Evolutionary conservation across 306 rosid species (phyloP).

Genomic region (Castanospermum australe): DNA sequence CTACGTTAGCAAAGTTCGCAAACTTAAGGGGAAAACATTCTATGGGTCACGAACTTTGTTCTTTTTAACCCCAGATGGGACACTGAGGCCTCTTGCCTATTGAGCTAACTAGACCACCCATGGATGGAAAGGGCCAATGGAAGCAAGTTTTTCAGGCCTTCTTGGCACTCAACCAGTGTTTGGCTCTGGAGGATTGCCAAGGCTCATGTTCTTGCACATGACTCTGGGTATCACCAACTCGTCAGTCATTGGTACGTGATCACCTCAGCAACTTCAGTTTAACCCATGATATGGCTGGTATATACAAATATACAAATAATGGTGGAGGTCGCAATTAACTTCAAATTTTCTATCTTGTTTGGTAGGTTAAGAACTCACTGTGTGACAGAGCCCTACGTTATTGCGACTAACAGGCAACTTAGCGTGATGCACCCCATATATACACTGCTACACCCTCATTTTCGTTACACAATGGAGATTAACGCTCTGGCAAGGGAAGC

Average conservation of each 20-base stretch:
- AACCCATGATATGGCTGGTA: neutral
- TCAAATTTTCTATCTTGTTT: neutral
- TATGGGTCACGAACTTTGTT: conserved; percentile 87
- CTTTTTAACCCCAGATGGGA: conserved; percentile 55
- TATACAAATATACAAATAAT: neutral
- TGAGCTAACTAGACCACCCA: conserved; percentile 74
- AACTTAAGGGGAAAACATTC: conserved; percentile 53
- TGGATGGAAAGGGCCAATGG: conserved; percentile 61
- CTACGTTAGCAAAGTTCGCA: conserved; percentile 58
- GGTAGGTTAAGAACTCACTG: conserved; percentile 82
- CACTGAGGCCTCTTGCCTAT: conserved; percentile 73
- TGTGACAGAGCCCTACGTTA: conserved; percentile 79
- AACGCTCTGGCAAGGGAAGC: conserved; percentile 82
- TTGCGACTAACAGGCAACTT: conserved; percentile 76
- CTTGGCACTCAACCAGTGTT: conserved; percentile 61
- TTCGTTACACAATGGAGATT: conserved; percentile 81
- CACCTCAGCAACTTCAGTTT: neutral
- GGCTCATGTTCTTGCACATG: conserved; percentile 85
- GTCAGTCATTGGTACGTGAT: conserved; percentile 70
- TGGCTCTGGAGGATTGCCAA: conserved; percentile 95
- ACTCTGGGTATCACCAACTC: conserved; percentile 86
- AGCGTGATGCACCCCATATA: conserved; percentile 85
- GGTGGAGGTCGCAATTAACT: neutral
- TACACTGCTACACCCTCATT: conserved; percentile 75
- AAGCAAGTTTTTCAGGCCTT: conserved; percentile 55